phyloP scores from a whole-genome alignment of 768 basidiomycete species.

The Kwoniella sp. region DNA sequence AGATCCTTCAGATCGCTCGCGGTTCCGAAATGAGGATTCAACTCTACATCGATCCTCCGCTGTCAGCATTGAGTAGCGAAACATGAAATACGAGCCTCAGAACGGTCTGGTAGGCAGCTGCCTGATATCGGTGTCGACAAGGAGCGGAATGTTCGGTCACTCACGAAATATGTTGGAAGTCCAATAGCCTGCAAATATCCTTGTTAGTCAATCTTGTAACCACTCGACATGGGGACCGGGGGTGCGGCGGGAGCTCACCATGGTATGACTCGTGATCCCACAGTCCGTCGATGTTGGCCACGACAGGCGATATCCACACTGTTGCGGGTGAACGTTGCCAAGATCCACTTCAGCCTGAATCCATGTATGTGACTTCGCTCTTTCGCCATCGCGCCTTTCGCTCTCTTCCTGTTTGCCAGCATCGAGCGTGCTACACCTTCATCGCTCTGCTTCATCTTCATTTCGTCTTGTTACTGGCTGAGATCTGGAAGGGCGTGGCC shows the following conservation, averaged over 20 bases:
- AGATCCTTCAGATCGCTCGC: constrained; percentile 50
- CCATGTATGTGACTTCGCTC: too few species aligned
- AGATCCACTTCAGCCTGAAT: too few species aligned
- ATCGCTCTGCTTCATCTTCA: too few species aligned
- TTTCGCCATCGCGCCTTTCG: too few species aligned
- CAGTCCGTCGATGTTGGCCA: constrained; percentile 51
- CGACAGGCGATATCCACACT: constrained; percentile 58
- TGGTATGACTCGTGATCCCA: constrained; percentile 50
- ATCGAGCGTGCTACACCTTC: too few species aligned
- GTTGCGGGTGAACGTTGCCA: constrained; percentile 1
- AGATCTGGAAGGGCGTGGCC: too few species aligned
- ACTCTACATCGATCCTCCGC: constrained; percentile 34
- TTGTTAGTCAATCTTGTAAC: too few species aligned
- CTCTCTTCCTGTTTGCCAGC: too few species aligned
- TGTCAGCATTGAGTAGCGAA: too few species aligned
- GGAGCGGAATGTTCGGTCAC: not conserved
- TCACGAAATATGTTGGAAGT: constrained; percentile 44
- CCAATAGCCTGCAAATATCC: constrained; percentile 46
- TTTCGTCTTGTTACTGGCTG: too few species aligned
- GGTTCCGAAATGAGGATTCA: constrained; percentile 53
- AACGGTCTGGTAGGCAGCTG: not conserved
- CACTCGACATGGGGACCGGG: too few species aligned
- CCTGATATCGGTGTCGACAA: not conserved
- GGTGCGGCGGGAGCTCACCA: constrained; percentile 42
- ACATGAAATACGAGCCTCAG: too few species aligned